A percentile compares a stretch with the other conserved stretches of the same genome.
Conservation (phyloP, 129 eudicot species). For the Pulicaria dysenterica region DNA sequence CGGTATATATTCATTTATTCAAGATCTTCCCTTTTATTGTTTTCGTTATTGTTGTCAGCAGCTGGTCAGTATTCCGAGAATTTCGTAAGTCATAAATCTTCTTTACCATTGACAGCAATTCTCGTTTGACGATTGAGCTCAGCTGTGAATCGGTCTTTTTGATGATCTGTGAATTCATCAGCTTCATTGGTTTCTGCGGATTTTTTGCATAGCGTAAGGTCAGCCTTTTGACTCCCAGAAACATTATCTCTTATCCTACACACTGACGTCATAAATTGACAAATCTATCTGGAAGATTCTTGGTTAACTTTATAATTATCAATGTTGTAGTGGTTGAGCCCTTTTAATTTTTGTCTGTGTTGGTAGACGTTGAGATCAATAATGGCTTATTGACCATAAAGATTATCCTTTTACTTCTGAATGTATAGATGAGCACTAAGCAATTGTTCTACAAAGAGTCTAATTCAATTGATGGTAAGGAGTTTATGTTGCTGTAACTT, state of each 20-base stretch:
- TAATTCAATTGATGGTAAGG: constrained; percentile 14
- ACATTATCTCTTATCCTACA: constrained; percentile 18
- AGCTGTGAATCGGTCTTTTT: constrained; percentile 37
- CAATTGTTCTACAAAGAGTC: constrained; percentile 1
- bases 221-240: constrained; percentile 27
- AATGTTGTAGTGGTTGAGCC: constrained; percentile 16
- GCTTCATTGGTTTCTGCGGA: constrained; percentile 45
- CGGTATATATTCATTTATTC: neutral
- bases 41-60: constrained; percentile 34
- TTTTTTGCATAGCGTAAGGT: constrained; percentile 58
- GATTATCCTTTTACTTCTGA: constrained; percentile 21
- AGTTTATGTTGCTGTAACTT: constrained; percentile 8
- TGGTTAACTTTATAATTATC: neutral
- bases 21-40: constrained; percentile 23
- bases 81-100: constrained; percentile 39
- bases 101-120: constrained; percentile 19
- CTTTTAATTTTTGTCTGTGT: constrained; percentile 9
- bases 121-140: constrained; percentile 45
- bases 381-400: constrained; percentile 19
- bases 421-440: constrained; percentile 7
- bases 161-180: constrained; percentile 49
- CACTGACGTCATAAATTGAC: constrained; percentile 33
- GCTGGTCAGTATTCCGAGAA: constrained; percentile 23
- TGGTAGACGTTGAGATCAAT: constrained; percentile 22
- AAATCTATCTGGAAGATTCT: constrained; percentile 34